phyloP scores from a whole-genome alignment of 306 rosid species.

The Pterocarpus macrocarpus region DNA sequence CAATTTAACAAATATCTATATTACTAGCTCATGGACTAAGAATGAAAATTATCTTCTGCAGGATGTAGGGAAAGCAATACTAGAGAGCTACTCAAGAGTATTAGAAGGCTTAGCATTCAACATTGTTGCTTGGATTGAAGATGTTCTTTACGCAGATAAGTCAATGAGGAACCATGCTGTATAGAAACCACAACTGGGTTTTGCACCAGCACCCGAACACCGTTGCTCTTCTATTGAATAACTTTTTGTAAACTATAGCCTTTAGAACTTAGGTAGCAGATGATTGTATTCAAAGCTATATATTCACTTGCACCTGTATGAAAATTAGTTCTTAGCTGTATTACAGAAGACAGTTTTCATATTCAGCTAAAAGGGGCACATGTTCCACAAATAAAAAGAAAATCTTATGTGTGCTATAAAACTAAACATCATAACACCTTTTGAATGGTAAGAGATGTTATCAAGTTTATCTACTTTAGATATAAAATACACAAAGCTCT shows the following conservation, averaged over 20 bases:
- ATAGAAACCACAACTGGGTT: conserved; percentile 19
- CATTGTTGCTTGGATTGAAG: conserved; percentile 83
- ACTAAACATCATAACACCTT: too few species aligned
- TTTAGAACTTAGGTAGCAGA: conserved; percentile 40
- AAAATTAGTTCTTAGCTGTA: conserved; percentile 26
- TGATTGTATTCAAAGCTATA: conserved; percentile 31
- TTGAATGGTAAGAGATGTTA: too few species aligned
- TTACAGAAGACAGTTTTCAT: conserved; percentile 21
- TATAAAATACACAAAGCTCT: too few species aligned
- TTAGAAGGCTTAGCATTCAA: conserved; percentile 83
- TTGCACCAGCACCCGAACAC: too few species aligned
- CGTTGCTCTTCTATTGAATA: not conserved
- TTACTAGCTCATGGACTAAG: conserved; percentile 21
- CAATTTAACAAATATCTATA: not conserved
- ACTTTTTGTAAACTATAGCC: conserved; percentile 22
- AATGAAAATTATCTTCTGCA: conserved; percentile 46
- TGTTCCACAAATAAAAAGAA: not conserved
- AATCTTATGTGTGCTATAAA: not conserved
- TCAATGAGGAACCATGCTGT: conserved; percentile 56
- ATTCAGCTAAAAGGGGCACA: not conserved
- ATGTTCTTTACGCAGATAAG: conserved; percentile 66
- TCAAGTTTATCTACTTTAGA: too few species aligned
- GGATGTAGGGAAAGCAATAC: conserved; percentile 77
- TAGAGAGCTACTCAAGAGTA: conserved; percentile 84
- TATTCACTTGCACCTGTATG: conserved; percentile 28